These are phyloP conservation scores for Phytophthora constricta DNA, from an alignment of 352 stramenopile species.

Conservation along the genomic window DNA sequence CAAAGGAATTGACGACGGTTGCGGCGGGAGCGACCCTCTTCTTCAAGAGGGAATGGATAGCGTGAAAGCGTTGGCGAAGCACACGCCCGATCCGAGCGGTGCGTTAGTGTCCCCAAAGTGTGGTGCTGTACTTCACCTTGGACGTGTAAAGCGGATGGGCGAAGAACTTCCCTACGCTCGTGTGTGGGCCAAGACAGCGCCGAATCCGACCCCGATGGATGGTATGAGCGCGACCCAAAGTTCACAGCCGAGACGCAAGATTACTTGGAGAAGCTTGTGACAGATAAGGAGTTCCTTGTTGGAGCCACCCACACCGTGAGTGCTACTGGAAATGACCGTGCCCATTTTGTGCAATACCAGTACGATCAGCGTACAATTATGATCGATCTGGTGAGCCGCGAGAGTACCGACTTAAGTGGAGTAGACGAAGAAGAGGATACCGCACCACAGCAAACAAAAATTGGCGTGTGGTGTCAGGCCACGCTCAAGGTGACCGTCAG, in stretches of 20 bases:
- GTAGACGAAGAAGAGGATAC: constrained; percentile 12
- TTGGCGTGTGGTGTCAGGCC: constrained; percentile 33
- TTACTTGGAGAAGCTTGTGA: constrained; percentile 48
- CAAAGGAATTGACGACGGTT: constrained; percentile 41
- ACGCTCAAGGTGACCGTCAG: constrained; percentile 37
- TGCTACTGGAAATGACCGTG: constrained; percentile 37
- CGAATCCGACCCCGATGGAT: constrained; percentile 34
- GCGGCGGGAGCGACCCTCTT: constrained; percentile 41
- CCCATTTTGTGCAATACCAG: constrained; percentile 41
- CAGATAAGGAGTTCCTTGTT: constrained; percentile 42
- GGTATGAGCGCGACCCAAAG: constrained; percentile 45
- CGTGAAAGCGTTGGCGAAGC: constrained; percentile 56
- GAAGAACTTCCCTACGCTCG: constrained; percentile 43
- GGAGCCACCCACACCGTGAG: constrained; percentile 49
- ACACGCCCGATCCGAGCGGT: constrained; percentile 57
- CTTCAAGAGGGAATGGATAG: constrained; percentile 59
- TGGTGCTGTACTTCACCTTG: constrained; percentile 58
- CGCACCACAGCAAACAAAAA: constrained; percentile 3
- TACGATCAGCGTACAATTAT: constrained; percentile 37
- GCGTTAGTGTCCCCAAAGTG: constrained; percentile 62
- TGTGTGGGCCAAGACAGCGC: constrained; percentile 65
- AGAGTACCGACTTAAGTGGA: neutral
- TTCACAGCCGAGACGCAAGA: constrained; percentile 44
- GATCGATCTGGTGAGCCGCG: constrained; percentile 53
- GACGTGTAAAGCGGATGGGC: constrained; percentile 54